These are phyloP conservation scores for Gastrodia elata DNA, from an alignment of 106 monocot genomes.

Conservation along the genomic window DNA sequence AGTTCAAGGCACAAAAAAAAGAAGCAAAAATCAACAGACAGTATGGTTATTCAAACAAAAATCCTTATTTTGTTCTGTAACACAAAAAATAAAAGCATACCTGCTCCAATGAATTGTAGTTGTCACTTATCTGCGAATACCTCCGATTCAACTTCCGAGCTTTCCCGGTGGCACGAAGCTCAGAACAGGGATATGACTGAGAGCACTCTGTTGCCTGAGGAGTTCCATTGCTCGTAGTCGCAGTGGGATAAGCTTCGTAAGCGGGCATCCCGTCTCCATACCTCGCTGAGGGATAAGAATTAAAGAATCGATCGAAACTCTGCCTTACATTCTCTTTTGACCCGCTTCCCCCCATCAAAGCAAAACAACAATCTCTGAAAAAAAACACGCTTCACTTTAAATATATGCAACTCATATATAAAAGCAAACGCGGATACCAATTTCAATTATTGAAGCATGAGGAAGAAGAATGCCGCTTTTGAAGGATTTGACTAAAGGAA, in stretches of 20 bases:
- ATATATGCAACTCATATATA: background rate
- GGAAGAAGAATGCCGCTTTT: background rate
- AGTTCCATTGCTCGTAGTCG: too few species aligned
- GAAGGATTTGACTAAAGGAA: too few species aligned
- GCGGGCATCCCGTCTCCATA: too few species aligned
- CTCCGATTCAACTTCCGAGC: constrained; percentile 8
- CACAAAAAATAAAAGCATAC: background rate
- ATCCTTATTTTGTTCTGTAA: background rate
- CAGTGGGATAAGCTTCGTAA: too few species aligned
- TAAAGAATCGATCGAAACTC: too few species aligned
- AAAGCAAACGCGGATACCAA: background rate
- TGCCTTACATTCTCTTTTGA: too few species aligned
- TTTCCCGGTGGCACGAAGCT: background rate
- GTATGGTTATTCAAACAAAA: background rate
- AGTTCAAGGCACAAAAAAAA: background rate
- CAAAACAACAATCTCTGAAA: background rate
- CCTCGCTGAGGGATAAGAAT: too few species aligned
- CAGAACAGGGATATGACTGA: background rate
- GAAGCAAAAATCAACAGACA: background rate
- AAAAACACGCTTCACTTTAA: background rate
- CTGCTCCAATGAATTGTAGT: constrained; percentile 7
- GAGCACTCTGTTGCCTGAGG: too few species aligned
- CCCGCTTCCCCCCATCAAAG: background rate
- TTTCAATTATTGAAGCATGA: background rate
- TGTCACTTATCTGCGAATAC: constrained; percentile 10